phyloP scores from a whole-genome alignment of 2,329 filamentous ascomycete species.

The Venturia asperata region DNA sequence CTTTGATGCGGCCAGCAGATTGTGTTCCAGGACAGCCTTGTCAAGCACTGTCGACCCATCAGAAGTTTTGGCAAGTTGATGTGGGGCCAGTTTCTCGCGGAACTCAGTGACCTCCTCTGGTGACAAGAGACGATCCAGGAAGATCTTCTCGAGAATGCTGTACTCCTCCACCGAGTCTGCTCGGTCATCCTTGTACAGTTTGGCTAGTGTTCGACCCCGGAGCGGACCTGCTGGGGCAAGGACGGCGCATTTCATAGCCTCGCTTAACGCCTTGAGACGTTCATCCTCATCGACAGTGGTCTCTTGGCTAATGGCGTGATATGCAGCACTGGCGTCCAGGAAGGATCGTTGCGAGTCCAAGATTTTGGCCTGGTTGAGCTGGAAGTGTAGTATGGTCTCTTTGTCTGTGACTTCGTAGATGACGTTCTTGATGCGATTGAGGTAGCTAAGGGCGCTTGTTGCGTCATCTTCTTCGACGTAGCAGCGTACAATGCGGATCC shows the following conservation, averaged over 20 bases:
- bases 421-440: constrained; percentile 93
- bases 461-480: constrained; percentile 93
- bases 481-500: constrained; percentile 90
- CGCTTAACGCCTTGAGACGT: constrained; percentile 72
- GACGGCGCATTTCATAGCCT: constrained; percentile 86
- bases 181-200: constrained; percentile 90
- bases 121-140: constrained; percentile 76
- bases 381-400: constrained; percentile 73
- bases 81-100: constrained; percentile 68
- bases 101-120: constrained; percentile 82
- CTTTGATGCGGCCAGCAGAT: constrained; percentile 73
- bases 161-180: constrained; percentile 69
- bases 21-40: constrained; percentile 93
- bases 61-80: constrained; percentile 82
- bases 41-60: constrained; percentile 91
- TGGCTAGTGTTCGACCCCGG: constrained; percentile 70
- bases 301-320: constrained; percentile 79
- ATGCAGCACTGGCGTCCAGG: constrained; percentile 76
- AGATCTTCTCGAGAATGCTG: constrained; percentile 93
- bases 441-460: constrained; percentile 71
- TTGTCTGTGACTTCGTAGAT: constrained; percentile 71
- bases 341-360: constrained; percentile 86
- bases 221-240: constrained; percentile 84
- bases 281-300: constrained; percentile 77
- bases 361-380: constrained; percentile 86